Conservation (phyloP, 148 eudicot genomes). For the Chenopodium berlandieri region DNA sequence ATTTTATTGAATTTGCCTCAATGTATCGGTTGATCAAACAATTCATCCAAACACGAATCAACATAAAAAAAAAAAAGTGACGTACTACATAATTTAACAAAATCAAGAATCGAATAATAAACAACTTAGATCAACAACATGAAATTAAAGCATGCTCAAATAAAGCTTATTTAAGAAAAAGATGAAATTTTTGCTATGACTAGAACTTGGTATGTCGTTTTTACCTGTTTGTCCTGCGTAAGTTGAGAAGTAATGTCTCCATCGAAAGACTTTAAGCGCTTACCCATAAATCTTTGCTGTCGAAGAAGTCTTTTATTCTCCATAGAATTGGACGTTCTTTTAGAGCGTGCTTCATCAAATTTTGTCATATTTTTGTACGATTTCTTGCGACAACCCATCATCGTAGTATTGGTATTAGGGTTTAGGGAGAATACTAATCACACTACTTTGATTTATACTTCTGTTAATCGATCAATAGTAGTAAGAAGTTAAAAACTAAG, state of each 20-base stretch:
- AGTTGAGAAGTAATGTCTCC: neutral
- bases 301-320: neutral
- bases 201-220: neutral
- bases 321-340: neutral
- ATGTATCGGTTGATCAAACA: too few species aligned
- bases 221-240: neutral
- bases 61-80: too few species aligned
- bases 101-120: too few species aligned
- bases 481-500: too few species aligned
- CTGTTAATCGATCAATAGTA: too few species aligned
- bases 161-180: neutral
- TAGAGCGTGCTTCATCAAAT: neutral
- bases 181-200: neutral
- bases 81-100: too few species aligned
- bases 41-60: too few species aligned
- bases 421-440: too few species aligned
- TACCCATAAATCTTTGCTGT: neutral
- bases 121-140: too few species aligned
- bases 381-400: neutral
- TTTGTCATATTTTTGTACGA: neutral
- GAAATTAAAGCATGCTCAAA: neutral
- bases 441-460: too few species aligned
- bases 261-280: neutral
- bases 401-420: too few species aligned
- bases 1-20: neutral